A percentile compares a stretch with the other conserved stretches of the same genome.
Evolutionary conservation across 2,329 filamentous ascomycete genomes (phyloP).

Genomic region (Chalaropsis ovoidea): DNA sequence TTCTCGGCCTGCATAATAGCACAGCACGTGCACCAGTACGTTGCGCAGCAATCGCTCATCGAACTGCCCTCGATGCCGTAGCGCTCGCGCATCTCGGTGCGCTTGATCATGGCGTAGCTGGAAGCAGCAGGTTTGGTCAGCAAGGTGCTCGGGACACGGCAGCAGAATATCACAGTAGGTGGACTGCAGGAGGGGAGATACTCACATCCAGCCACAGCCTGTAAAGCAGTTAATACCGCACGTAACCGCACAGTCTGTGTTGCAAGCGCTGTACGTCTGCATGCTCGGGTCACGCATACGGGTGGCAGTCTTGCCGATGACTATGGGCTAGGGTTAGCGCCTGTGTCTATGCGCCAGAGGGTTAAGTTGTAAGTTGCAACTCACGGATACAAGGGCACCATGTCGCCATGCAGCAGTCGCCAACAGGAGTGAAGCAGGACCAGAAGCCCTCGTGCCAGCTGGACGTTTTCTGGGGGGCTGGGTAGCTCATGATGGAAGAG

Average conservation of each 20-base stretch:
- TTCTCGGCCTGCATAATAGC: constrained; percentile 49
- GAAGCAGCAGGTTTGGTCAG: neutral
- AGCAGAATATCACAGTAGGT: no score
- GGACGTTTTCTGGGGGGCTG: constrained; percentile 22
- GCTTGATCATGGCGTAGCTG: constrained; percentile 44
- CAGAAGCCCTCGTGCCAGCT: constrained; percentile 35
- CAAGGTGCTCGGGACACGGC: neutral
- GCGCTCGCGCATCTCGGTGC: constrained; percentile 43
- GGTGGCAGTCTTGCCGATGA: constrained; percentile 38
- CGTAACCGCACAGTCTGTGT: constrained; percentile 38
- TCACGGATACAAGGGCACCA: constrained; percentile 39
- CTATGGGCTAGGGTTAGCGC: constrained; percentile 28
- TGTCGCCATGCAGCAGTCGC: constrained; percentile 34
- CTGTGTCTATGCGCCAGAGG: neutral
- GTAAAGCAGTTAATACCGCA: constrained; percentile 34
- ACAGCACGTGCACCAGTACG: constrained; percentile 49
- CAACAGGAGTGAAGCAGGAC: constrained; percentile 35
- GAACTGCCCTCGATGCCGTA: constrained; percentile 45
- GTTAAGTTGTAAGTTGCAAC: constrained; percentile 27
- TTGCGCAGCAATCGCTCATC: constrained; percentile 41
- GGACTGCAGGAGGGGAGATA: neutral
- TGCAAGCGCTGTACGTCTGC: constrained; percentile 33
- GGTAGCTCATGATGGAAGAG: constrained; percentile 15
- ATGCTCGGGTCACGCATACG: constrained; percentile 39
- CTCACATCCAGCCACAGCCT: constrained; percentile 39